Percentiles rank a stretch among this genome's conserved stretches.
Conservation (phyloP, 2,329 filamentous ascomycete genomes). For the Aspergillus hiratsukae region DNA sequence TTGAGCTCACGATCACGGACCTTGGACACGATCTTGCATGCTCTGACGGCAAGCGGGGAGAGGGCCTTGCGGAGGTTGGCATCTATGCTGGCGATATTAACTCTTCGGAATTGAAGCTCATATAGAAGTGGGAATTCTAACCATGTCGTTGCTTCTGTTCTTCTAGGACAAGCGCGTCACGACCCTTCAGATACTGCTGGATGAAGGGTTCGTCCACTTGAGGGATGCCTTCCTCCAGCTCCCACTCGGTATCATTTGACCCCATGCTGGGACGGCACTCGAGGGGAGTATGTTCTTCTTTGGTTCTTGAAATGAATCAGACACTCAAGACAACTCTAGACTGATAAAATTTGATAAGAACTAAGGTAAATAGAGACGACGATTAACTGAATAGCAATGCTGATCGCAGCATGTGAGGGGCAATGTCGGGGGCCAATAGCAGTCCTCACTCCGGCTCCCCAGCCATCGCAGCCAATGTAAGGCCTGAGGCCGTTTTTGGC, state of each 20-base stretch:
- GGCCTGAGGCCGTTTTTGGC: not conserved
- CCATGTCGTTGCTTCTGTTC: constrained; percentile 81
- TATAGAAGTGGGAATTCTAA: constrained; percentile 32
- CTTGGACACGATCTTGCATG: constrained; percentile 71
- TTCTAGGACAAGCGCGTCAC: constrained; percentile 69
- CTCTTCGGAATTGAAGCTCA: not conserved
- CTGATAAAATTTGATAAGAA: not conserved
- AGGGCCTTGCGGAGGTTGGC: constrained; percentile 47
- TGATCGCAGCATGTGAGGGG: not conserved
- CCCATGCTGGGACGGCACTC: constrained; percentile 12
- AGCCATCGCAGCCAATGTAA: not conserved
- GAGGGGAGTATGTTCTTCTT: not conserved
- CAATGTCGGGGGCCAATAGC: not conserved
- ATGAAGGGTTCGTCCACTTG: constrained; percentile 67
- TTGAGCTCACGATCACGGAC: constrained; percentile 74
- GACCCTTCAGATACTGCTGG: constrained; percentile 72
- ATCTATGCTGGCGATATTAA: constrained; percentile 17
- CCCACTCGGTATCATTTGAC: constrained; percentile 26
- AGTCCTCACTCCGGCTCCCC: not conserved
- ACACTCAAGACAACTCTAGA: not conserved
- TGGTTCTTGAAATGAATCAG: not conserved
- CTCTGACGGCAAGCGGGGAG: constrained; percentile 72
- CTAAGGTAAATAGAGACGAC: not conserved
- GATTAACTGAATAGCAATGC: not conserved
- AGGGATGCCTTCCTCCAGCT: constrained; percentile 42